Evolutionary conservation across 1,139 yeast species (phyloP), one percentile per base, ranked within the genome.

Genomic region (Spencermartinsiella ligniputridi): DNA sequence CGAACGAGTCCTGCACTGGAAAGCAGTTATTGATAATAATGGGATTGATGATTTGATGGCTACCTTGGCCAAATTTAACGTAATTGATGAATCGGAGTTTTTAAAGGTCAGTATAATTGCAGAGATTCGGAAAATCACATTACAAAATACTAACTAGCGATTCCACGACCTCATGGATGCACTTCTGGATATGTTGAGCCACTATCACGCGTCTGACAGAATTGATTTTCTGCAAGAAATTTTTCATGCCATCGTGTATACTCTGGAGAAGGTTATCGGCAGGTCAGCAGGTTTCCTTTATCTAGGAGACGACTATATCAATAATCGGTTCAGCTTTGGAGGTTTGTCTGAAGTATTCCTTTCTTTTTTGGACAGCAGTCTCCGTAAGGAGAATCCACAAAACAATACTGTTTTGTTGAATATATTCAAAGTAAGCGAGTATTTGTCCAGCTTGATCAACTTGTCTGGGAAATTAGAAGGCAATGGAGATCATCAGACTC

Each of bases 1-100:
- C 50, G 80, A 77, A 42, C 72, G 74, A 42, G 68, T 87, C 45
- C 64, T 83, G 54, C 75, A 74, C 51, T 81, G 79, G 75, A 79
- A 70, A 50, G 63, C 71, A 41, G 66, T 72, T 32, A 74, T 71
- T 55, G 71, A 69, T 35, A 52, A 54, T 35, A 53, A 53, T 39
- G 55, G 56, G 3, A 47, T 46, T 20, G 55, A 56, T 9, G 62
- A 59, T 41, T 42, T 59, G 27, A 54, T 54, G 55, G 34, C 75
- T 70, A 54, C 55, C 16, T 47, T 58, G 20, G 37, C 39, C 16
- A 54, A 56, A 44, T 56, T 55, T 42, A 57, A 52, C 37, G 42
- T 46, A 13, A 55, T 60, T 30, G 63, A 61, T 8, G 53, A 54
- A 9, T 47, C 48, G 9, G 64, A 61, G 40, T 52, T 61, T 33